phyloP scores from a whole-genome alignment of 352 stramenopile genomes.

The Globisporangium echinulatum region DNA sequence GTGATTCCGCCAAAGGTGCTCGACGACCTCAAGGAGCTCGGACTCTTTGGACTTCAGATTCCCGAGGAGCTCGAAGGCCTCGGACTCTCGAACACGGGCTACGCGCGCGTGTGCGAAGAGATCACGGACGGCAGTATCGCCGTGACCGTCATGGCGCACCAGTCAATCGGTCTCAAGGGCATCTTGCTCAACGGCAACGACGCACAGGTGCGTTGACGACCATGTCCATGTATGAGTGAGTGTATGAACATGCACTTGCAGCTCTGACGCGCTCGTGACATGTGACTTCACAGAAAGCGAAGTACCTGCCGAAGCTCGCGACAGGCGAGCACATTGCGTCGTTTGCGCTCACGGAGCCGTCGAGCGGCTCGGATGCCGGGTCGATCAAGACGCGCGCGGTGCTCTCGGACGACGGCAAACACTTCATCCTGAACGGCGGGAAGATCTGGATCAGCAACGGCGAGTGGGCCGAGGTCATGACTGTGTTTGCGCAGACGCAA shows the following conservation, averaged over 20 bases:
- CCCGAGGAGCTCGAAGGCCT: slow-evolving; percentile 70
- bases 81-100: slow-evolving; percentile 79
- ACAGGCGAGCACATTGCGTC: slow-evolving; percentile 79
- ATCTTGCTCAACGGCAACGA: slow-evolving; percentile 86
- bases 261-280: too few species aligned
- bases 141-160: slow-evolving; percentile 84
- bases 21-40: slow-evolving; percentile 74
- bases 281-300: slow-evolving; percentile 42
- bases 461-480: slow-evolving; percentile 94
- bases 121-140: slow-evolving; percentile 72
- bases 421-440: slow-evolving; percentile 90
- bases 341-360: slow-evolving; percentile 89
- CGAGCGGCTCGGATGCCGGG: slow-evolving; percentile 84
- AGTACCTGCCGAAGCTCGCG: slow-evolving; percentile 89
- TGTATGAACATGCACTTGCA: too few species aligned
- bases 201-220: slow-evolving; percentile 9
- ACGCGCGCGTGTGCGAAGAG: slow-evolving; percentile 81
- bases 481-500: slow-evolving; percentile 95
- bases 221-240: too few species aligned
- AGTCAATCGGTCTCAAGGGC: slow-evolving; percentile 85
- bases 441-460: slow-evolving; percentile 99
- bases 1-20: slow-evolving; percentile 65
- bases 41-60: slow-evolving; percentile 85
- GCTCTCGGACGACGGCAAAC: slow-evolving; percentile 86
- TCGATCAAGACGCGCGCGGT: slow-evolving; percentile 89